Conservation (phyloP, 2,329 filamentous ascomycete genomes). For the Paecilomyces formosus region DNA sequence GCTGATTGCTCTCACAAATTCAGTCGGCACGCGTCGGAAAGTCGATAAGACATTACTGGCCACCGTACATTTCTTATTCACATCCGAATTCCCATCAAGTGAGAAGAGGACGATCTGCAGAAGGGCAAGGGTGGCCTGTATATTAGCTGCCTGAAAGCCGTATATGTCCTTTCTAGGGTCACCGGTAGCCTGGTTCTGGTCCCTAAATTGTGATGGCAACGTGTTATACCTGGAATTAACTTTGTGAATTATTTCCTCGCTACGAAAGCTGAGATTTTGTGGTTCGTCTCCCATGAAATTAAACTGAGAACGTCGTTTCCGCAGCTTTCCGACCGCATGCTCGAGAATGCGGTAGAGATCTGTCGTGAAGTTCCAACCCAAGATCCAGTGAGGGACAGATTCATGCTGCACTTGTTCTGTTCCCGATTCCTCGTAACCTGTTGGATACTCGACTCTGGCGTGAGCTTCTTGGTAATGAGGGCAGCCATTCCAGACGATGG, state of each 20-base stretch:
- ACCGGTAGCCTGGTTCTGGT: slow-evolving; percentile 17
- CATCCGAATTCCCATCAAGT: slow-evolving; percentile 21
- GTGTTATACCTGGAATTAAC: slow-evolving; percentile 17
- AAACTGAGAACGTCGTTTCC: neutral
- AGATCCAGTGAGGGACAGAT: slow-evolving; percentile 36
- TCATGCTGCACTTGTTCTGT: slow-evolving; percentile 7
- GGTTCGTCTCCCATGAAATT: slow-evolving; percentile 5
- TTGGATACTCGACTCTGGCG: slow-evolving; percentile 42
- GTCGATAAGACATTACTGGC: slow-evolving; percentile 38
- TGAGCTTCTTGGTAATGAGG: slow-evolving; percentile 41
- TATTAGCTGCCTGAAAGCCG: slow-evolving; percentile 46
- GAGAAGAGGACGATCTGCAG: slow-evolving; percentile 42
- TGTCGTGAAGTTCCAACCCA: slow-evolving; percentile 52
- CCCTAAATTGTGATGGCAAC: slow-evolving; percentile 17
- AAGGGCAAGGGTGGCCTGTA: slow-evolving; percentile 42
- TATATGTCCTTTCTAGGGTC: slow-evolving; percentile 32
- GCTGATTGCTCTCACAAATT: slow-evolving; percentile 42
- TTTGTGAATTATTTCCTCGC: slow-evolving; percentile 9
- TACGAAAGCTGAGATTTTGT: slow-evolving; percentile 15
- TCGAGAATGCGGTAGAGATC: slow-evolving; percentile 52
- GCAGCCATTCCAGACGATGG: slow-evolving; percentile 46
- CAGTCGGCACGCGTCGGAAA: slow-evolving; percentile 37
- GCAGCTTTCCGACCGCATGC: slow-evolving; percentile 31
- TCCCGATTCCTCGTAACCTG: slow-evolving; percentile 16
- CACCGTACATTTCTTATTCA: slow-evolving; percentile 41